Evolutionary conservation across 2,329 filamentous ascomycete species (phyloP), one percentile per base, ranked within the genome.

Genomic region (Aspergillus quadricinctus): DNA sequence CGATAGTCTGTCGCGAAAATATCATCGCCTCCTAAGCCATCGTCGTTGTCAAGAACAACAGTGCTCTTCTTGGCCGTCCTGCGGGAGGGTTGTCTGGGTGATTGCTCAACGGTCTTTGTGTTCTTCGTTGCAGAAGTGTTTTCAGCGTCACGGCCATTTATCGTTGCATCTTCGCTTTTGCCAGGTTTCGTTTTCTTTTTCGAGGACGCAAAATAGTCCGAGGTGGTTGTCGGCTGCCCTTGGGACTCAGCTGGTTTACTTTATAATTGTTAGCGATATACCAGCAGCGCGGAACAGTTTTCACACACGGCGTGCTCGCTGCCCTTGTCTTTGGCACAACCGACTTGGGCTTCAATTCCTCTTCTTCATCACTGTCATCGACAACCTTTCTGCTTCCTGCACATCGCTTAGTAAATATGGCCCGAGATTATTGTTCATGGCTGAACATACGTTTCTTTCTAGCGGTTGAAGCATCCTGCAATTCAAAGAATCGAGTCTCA

Each of bases 351-450:
- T 73, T 74, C 19, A 59, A 76, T 35, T 83, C 79, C 4, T 89
- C 88, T 29, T 92, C 90, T 55, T 92, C 89, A 46, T 89, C 88
- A 61, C 90, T 93, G 60, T 96, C 91, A 59, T 92, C 85, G 49
- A 94, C 77, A 37, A 96, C 83, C 67, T 88, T 92, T 56, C 88
- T 84, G 50, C 73, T 79, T 23, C 74, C 74, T 77, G 58, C 55
- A 60, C 51, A 3, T 50, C 59, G 54, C 55, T 61, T 35, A 58
- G 49, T 31, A 43, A n/a, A 9, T 51, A 25, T 7, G 2, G 5
- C 9, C 27, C 25, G 21, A 41, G 19, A 17, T 37, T 43, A 37
- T 25, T 48, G 37, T 46, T n/a, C 19, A 25, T 9, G 8, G 9
- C 14, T 28, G 45, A 21, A 14, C 72, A 58, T 72, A 74, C 75